Percentiles rank a stretch among this genome's conserved stretches.
phyloP scores from a whole-genome alignment of 768 basidiomycete genomes.

The Mrakia blollopis region DNA sequence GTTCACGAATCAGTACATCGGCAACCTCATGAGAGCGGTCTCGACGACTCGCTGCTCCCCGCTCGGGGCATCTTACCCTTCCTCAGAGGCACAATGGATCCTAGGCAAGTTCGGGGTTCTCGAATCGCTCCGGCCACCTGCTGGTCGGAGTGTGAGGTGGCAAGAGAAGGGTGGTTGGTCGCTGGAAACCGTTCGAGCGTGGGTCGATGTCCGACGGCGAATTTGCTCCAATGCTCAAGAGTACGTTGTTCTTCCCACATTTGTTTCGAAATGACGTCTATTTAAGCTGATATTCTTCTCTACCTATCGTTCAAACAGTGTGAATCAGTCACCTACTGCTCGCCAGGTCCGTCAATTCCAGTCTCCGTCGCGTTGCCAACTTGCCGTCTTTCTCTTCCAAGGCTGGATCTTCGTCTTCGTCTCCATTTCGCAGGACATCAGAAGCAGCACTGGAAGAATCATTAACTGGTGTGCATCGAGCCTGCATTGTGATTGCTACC shows the following conservation, averaged over 20 bases:
- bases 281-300: no score
- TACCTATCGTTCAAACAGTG: not conserved
- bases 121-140: rapidly evolving
- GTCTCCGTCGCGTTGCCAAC: not conserved
- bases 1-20: no score
- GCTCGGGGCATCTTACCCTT: not conserved
- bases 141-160: not conserved
- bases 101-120: not conserved
- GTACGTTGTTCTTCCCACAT: not conserved
- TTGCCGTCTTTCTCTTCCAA: not conserved
- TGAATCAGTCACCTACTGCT: not conserved
- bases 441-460: not conserved
- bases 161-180: not conserved
- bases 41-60: no score
- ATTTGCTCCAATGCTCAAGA: not conserved
- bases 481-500: not conserved
- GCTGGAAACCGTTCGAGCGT: not conserved
- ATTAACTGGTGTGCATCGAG: not conserved
- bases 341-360: not conserved
- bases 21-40: no score
- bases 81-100: not conserved
- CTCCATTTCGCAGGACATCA: not conserved
- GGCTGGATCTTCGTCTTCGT: not conserved
- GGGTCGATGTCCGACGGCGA: not conserved
- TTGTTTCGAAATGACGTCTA: not conserved